phyloP scores from a whole-genome alignment of 163 green algal species.

The Scenedesmus sp. region DNA sequence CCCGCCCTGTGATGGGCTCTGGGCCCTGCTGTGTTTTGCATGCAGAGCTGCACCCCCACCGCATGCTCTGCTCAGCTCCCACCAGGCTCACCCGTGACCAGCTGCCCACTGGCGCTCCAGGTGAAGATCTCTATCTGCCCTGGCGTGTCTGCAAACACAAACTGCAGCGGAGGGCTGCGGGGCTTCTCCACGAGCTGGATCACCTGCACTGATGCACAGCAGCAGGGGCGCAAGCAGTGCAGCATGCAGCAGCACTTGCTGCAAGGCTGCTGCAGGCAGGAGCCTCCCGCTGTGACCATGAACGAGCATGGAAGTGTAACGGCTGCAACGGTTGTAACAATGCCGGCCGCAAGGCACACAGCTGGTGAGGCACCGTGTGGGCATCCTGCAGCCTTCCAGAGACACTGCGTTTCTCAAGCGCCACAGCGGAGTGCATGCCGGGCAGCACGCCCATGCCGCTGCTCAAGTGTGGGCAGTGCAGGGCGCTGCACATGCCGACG shows the following conservation, averaged over 20 bases:
- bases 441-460: not conserved
- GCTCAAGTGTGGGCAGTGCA: too few relatives aligned
- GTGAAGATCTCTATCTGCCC: slow-evolving; percentile 99
- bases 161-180: slow-evolving; percentile 80
- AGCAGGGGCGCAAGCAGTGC: not conserved
- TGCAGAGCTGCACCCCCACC: too few relatives aligned
- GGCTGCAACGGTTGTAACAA: not conserved
- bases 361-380: not conserved
- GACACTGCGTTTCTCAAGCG: not conserved
- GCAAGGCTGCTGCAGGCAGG: not conserved
- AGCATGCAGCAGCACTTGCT: not conserved
- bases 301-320: not conserved
- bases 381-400: not conserved
- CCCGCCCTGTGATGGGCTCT: too few relatives aligned
- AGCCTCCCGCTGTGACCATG: not conserved
- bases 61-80: not conserved
- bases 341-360: not conserved
- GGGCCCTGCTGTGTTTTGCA: too few relatives aligned
- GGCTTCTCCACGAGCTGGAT: slow-evolving; percentile 86
- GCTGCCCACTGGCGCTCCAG: slow-evolving; percentile 89
- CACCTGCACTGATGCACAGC: slow-evolving; percentile 72
- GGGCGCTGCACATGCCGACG: not conserved
- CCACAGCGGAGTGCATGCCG: not conserved
- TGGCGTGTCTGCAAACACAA: slow-evolving; percentile 96
- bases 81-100: slow-evolving; percentile 35